Percentiles rank a stretch among this genome's conserved stretches.
phyloP scores from a whole-genome alignment of 169 alveolate genomes.

The Eimeria tenella region DNA sequence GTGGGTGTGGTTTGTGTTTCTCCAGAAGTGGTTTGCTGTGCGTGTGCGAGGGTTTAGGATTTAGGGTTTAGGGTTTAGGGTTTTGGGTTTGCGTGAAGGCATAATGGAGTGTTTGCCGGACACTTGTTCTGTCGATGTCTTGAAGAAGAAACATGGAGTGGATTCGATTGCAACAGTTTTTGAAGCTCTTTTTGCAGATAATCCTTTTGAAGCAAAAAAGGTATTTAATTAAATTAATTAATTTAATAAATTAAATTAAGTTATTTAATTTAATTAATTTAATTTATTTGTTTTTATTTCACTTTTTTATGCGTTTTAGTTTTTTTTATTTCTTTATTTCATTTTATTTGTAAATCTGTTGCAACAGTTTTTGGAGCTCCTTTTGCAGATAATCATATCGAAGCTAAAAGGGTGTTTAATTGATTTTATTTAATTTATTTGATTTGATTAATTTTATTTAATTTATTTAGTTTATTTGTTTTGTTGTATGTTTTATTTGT shows the following conservation, averaged over 20 bases:
- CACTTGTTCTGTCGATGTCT: constrained; percentile 91
- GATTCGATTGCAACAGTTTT: constrained; percentile 79
- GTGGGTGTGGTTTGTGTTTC: not conserved
- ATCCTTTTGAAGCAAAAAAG: constrained; percentile 75
- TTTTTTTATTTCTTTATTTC: not conserved
- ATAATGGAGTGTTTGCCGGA: constrained; percentile 86
- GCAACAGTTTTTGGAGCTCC: constrained; percentile 68
- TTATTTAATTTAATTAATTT: not conserved
- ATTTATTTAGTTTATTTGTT: not conserved
- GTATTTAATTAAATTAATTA: not conserved
- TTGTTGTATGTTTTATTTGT: not conserved
- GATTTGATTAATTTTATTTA: too few species aligned
- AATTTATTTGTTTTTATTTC: too few species aligned
- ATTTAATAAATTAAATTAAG: not conserved
- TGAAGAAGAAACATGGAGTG: constrained; percentile 85
- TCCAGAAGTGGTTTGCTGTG: not conserved
- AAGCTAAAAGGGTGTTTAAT: not conserved
- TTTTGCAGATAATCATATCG: constrained; percentile 69
- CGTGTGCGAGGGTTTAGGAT: not conserved
- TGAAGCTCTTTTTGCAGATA: constrained; percentile 77
- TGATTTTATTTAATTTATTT: not conserved
- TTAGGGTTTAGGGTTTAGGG: not conserved
- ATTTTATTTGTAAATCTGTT: too few species aligned
- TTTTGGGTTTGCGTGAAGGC: constrained; percentile 53
- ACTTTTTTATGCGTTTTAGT: not conserved